phyloP scores from a whole-genome alignment of 208 protist genomes.

The Crithidia fasciculata region DNA sequence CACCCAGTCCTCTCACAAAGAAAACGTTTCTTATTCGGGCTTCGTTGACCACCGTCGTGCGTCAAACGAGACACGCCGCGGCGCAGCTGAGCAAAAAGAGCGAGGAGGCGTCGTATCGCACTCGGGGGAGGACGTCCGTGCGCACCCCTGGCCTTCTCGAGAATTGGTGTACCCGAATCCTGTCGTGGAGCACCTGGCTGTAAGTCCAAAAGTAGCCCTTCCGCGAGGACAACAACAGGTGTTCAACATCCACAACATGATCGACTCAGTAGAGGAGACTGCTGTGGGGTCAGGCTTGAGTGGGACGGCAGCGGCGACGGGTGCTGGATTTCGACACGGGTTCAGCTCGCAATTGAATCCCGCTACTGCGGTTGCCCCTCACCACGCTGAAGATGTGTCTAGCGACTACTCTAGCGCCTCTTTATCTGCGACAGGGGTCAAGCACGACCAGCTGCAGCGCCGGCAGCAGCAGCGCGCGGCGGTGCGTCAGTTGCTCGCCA shows the following conservation, averaged over 20 bases:
- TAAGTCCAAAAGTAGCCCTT: background rate
- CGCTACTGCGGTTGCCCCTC: no score
- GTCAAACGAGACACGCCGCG: background rate
- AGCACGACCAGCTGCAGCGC: slow-evolving; percentile 5
- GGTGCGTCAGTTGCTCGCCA: slow-evolving; percentile 20
- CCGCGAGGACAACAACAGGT: background rate
- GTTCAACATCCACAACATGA: slow-evolving; percentile 1
- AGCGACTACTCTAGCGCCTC: background rate
- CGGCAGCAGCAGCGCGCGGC: slow-evolving; percentile 13
- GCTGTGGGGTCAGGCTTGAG: background rate
- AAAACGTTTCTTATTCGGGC: background rate
- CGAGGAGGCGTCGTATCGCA: background rate
- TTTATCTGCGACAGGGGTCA: background rate
- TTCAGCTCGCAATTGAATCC: background rate
- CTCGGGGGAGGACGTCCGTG: background rate
- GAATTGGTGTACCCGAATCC: background rate
- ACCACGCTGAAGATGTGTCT: background rate
- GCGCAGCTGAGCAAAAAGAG: background rate
- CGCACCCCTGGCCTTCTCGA: slow-evolving; percentile 4
- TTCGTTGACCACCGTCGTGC: background rate
- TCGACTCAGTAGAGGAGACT: slow-evolving; percentile 16
- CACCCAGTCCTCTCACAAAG: background rate
- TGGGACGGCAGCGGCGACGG: no score
- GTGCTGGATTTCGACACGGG: no score
- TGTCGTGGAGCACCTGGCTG: background rate